Base-by-base conservation (phyloP, 1,139 yeast species). In the Meyerozyma athensensis region DNA sequence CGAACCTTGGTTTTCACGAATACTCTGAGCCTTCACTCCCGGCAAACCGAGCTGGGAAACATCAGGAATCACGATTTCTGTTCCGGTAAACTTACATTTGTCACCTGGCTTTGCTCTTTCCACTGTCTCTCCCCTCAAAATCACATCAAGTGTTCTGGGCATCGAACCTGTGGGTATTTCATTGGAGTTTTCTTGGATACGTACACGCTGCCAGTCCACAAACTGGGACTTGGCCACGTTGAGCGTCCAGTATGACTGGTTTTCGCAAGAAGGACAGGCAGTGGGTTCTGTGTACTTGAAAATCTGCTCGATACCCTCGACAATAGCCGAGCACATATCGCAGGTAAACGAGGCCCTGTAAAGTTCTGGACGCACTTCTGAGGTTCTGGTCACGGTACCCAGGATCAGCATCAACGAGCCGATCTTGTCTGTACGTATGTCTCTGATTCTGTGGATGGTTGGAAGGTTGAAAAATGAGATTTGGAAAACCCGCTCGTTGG, bases 41-140 rank as follows among this genome's bases (percentile, higher is more conserved):
- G 98, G 98, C 33, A 94, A 68, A n/a, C 97, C 97, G 39, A 92
- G 71, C 61, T 94, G 98, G 1, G 96, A 72, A 7, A 94, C 85
- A 63, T 92, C 98, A 1, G 99, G 99, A 18, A 92, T 79, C 10
- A 92, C 98, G 43, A 94, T 89, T 55, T 89, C 95, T 1, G 96
- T 85, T 36, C 99, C 99, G 0, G 96, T 87, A 59, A 94, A 90
- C 48, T 81, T 79, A 64, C 97, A 87, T 58, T 89, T 86, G 59
- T 92, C 98, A 47, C 99, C 99, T 1, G 99, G 97, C 60, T 92
- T 94, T 3, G 97, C 97, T 47, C 90, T 75, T 58, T 92, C 99
- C 7, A 94, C 98, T 37, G 89, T 75, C 51, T 92, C 97, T 34
- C 98, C 98, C 53, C 98, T 74, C 40, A 92, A 65, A 39, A 92